Evolutionary conservation across 768 basidiomycete genomes (phyloP).

Genomic region (Botryobasidium botryosum): DNA sequence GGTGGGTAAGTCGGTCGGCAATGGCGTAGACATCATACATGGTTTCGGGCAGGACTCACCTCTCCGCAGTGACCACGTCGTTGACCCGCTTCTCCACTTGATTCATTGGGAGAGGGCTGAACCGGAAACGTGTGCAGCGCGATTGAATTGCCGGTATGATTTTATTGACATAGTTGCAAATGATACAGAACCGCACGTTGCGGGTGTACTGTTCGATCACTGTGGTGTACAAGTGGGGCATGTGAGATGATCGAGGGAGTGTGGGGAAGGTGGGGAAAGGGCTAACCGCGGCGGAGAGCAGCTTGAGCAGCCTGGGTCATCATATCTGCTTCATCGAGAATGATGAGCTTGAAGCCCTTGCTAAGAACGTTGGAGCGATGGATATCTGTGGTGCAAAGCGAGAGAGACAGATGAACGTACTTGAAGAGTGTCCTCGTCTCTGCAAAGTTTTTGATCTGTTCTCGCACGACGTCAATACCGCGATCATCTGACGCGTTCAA

Average conservation of each 20-base stretch:
- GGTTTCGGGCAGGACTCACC: constrained; percentile 31
- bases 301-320: constrained; percentile 98
- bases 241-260: not conserved
- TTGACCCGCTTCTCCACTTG: constrained; percentile 77
- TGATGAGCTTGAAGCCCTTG: constrained; percentile 92
- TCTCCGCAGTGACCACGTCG: constrained; percentile 66
- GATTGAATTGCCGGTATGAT: constrained; percentile 97
- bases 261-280: not conserved
- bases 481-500: constrained; percentile 97
- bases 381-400: not conserved
- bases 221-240: constrained; percentile 9
- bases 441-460: constrained; percentile 97
- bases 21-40: no score
- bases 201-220: constrained; percentile 98
- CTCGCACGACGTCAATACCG: constrained; percentile 95
- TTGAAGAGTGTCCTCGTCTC: constrained; percentile 71
- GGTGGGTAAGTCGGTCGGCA: not conserved
- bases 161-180: constrained; percentile 99
- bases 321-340: constrained; percentile 99
- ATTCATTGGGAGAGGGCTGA: constrained; percentile 72
- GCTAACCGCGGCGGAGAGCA: constrained; percentile 62
- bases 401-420: constrained; percentile 14
- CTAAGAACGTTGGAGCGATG: constrained; percentile 25
- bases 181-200: constrained; percentile 98
- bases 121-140: constrained; percentile 93